A percentile compares a stretch with the other conserved stretches of the same genome.
These are phyloP conservation scores for Pythium monospermum DNA, from an alignment of 352 stramenopile genomes.

Conservation along the genomic window DNA sequence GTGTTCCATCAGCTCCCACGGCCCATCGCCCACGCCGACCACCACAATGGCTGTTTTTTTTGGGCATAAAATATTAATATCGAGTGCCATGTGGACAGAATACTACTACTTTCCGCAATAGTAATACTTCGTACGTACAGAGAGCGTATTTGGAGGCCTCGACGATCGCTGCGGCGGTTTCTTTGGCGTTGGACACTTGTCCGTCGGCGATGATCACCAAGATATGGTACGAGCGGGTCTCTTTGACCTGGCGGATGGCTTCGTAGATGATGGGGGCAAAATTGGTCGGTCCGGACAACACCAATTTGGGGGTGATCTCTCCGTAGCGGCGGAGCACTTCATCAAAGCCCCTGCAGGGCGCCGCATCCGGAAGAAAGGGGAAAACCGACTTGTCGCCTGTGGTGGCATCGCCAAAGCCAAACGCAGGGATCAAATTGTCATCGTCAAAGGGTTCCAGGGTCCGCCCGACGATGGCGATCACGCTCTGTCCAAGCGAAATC, in stretches of 20 bases:
- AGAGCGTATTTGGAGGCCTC: constrained; percentile 68
- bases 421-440: constrained; percentile 66
- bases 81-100: neutral
- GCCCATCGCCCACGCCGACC: constrained; percentile 69
- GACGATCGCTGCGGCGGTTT: constrained; percentile 59
- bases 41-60: constrained; percentile 56
- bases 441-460: constrained; percentile 66
- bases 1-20: constrained; percentile 67
- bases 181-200: constrained; percentile 61
- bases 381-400: constrained; percentile 56
- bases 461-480: constrained; percentile 64
- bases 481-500: constrained; percentile 25
- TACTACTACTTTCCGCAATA: neutral
- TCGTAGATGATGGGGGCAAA: constrained; percentile 79
- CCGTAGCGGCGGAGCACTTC: constrained; percentile 54
- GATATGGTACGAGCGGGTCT: constrained; percentile 51
- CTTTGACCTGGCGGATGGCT: constrained; percentile 49
- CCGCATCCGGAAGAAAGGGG: constrained; percentile 34
- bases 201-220: constrained; percentile 76
- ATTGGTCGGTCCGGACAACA: constrained; percentile 60
- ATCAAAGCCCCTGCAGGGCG: constrained; percentile 42
- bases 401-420: constrained; percentile 62
- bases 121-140: constrained; percentile 31
- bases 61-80: neutral
- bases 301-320: constrained; percentile 40